Base-by-base conservation (phyloP, 228 moss, liverwort and hornwort genomes). In the Sphagnum magellanicum region DNA sequence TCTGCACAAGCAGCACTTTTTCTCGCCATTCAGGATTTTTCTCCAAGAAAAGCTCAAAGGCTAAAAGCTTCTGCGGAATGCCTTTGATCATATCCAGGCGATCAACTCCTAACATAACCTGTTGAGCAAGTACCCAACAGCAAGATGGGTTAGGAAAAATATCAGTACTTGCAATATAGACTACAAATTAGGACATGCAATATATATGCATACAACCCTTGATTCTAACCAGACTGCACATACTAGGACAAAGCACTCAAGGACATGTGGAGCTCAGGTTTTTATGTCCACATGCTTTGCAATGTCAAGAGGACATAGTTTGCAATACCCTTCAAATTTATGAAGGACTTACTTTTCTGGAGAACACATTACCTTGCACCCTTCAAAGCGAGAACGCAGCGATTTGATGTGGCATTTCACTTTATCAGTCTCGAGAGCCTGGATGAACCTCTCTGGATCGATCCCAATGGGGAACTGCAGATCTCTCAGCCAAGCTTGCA, bases 21-120 rank as follows among this genome's bases (percentile, higher is more conserved):
- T 95, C 95, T 60, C 92, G 85, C 95, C 95, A 95, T 66, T 90
- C 87, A 52, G 81, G 85, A 69, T 95, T 92, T 72, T 95, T 92
- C 71, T 95, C 95, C 74, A 95, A 74, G 64, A 95, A 95, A 85
- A 92, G 90, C 78, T 95, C 95, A 60, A 92, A 95, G 17, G 95
- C 95, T 51, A 95, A 77, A 6, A 95, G 83, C 75, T 95, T 95
- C 73, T 95, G 95, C 53, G 95, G 95, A 65, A 95, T 95, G 32
- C 95, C 95, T 71, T 95, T 95, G n/a, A 95, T 95, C 95, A 95
- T 95, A 70, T 95, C 95, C 49, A 95, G 90, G 50, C 95, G 85
- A 71, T 95, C 95, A 49, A 95, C 95, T 58, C 95, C 95, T 73
- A 95, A 58, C 95, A 95, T 95, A 49, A 95, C 95, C 87, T 87